Evolutionary conservation across 2,329 filamentous ascomycete genomes (phyloP), one percentile per base, ranked within the genome.

Genomic region (Setomelanomma holmii): DNA sequence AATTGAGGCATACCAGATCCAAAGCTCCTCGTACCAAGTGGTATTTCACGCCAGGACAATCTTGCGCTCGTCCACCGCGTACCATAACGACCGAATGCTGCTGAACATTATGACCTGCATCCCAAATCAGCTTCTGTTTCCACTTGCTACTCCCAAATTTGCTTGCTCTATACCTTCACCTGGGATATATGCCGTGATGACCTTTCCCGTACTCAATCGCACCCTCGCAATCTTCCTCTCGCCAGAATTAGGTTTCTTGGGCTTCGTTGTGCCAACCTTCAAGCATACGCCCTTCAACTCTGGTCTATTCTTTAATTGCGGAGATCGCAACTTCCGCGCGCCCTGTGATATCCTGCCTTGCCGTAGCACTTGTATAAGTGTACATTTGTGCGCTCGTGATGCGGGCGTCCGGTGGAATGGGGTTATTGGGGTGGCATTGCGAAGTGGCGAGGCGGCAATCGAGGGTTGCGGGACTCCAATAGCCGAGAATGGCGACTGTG

Each of bases 181-280:
- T 27, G 93, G 92, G 70, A 99, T 97, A 80, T 97, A 98, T 21
- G 90, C 91, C 53, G 91, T 96, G 58, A 99, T 83, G 53, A 96
- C 84, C 72, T 87, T 91, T 49, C 95, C 95, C 59, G 86, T 93
- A 54, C 90, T 95, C 73, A 99, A 80, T 64, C 93, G 84, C 17
- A 99, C 89, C 81, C 93, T 91, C 2, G 93, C 93, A 51, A 91
- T 95, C 82, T 99, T 99, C 59, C 95, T 84, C 82, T 98, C 92
- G 49, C 93, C 95, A 22, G 95, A 99, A 78, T 99, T 99, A 61
- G 95, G 95, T 79, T 99, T 99, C 87, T 99, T 99, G 50, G 95
- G 95, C 71, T 95, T 92, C 66, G 90, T 92, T 66, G 93, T 90
- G 69, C 91, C 92, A 55, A 98, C 95, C 74, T 96, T 93, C 60